Conservation (phyloP, 768 basidiomycete genomes). For the Suillus weaverae region DNA sequence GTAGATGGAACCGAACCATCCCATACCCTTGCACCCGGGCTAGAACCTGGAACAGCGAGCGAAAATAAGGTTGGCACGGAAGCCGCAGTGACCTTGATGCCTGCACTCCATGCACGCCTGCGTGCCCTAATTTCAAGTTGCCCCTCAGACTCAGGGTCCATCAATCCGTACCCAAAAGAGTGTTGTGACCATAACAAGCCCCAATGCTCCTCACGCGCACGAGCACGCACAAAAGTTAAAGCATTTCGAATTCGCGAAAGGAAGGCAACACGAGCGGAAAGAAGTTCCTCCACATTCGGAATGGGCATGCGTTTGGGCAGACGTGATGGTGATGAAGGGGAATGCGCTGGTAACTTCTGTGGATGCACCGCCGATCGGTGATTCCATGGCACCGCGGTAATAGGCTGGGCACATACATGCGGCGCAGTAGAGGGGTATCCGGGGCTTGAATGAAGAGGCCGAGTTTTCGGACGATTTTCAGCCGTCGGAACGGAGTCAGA, state of each 20-base stretch:
- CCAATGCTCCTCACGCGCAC: conserved; percentile 42
- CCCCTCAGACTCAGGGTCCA: conserved; percentile 26
- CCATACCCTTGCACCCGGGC: conserved; percentile 18
- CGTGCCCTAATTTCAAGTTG: conserved; percentile 58
- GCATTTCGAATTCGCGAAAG: conserved; percentile 43
- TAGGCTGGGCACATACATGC: not conserved
- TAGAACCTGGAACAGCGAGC: not conserved
- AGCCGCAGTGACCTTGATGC: conserved; percentile 38
- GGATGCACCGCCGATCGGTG: not conserved
- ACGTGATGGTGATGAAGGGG: conserved; percentile 8
- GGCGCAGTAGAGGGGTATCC: not conserved
- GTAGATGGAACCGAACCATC: conserved; percentile 7
- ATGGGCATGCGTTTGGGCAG: conserved; percentile 3
- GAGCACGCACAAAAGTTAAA: conserved; percentile 41
- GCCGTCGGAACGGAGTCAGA: not conserved
- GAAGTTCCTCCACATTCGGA: conserved; percentile 13
- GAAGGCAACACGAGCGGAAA: conserved; percentile 17
- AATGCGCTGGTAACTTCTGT: not conserved
- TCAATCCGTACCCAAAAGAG: not conserved
- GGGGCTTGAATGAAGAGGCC: conserved; percentile 13
- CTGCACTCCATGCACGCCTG: conserved; percentile 67
- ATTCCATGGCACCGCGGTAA: not conserved
- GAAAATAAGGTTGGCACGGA: conserved; percentile 1
- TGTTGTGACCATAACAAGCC: conserved; percentile 32
- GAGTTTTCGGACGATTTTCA: conserved; percentile 29